phyloP scores from a whole-genome alignment of 2,329 filamentous ascomycete genomes.

The Sclerotinia nivalis region DNA sequence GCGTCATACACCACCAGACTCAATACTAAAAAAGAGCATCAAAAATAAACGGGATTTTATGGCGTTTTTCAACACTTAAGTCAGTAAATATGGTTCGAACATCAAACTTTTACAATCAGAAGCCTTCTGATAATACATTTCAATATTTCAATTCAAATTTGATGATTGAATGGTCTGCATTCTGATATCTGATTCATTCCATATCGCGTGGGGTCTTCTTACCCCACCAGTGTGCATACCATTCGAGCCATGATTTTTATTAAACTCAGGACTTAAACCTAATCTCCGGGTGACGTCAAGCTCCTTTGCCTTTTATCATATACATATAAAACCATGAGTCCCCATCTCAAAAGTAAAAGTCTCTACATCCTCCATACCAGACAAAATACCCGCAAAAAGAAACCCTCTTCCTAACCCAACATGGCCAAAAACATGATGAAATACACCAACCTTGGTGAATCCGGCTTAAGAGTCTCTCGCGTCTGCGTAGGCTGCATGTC shows the following conservation, averaged over 20 bases:
- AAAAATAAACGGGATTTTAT: background rate
- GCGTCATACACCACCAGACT: background rate
- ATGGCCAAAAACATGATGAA: conserved; percentile 26
- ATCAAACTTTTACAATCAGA: background rate
- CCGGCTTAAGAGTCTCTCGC: conserved; percentile 54
- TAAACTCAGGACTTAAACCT: background rate
- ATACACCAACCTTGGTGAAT: conserved; percentile 44
- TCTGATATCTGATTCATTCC: background rate
- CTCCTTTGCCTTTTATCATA: background rate
- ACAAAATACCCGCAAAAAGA: background rate
- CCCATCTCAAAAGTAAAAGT: background rate
- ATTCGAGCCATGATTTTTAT: background rate
- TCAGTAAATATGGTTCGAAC: background rate
- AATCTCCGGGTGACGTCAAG: conserved; percentile 9
- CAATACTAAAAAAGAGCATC: background rate
- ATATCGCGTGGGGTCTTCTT: background rate
- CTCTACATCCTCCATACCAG: background rate
- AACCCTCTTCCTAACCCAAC: background rate
- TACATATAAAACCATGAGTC: background rate
- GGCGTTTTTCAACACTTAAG: background rate
- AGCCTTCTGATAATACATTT: too few species aligned
- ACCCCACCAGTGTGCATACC: background rate
- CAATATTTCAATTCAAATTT: background rate
- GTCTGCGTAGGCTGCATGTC: conserved; percentile 55
- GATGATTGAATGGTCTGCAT: background rate